Evolutionary conservation across 116 monocot genomes (phyloP), one percentile per base, ranked within the genome.

Genomic region (Papilionanthe hybrid): DNA sequence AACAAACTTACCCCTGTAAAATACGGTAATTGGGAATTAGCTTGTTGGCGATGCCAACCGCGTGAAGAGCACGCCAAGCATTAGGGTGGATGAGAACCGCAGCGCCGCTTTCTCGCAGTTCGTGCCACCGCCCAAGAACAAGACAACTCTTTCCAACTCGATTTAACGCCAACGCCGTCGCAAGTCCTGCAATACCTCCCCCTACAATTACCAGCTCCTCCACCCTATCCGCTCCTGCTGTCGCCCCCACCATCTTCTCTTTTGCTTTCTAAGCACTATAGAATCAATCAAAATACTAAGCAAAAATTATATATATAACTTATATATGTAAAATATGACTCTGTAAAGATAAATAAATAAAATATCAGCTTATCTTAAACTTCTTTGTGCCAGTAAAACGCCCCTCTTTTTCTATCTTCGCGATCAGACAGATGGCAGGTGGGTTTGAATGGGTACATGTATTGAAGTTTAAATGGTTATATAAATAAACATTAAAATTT

Each of bases 51-150:
- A 88, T 81, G 5, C 88, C 90, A 12, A 90, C 90, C 0, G 81
- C 86, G 37, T 90, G 86, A 32, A 92, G 78, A 2, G 93, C 93
- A 50, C 72, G 79, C 86, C 83, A 88, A 13, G 88, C 88, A 22
- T 90, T 90, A 19, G 71, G 48, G 9, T 44, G n/a, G 22, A 73
- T 18, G 73, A 1, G 1, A 5, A 73, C 6, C 6, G 73, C 73
- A 13, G 43, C 20, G 7, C 73, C 73, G 44, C n/a, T 73, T 29
- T 18, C 42, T 37, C 43, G 42, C 2, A 73, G n/a, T 37, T 73
- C 73, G 43, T 42, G 73, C 43, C 42, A 44, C 20, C 73, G 73
- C 44, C 44, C 73, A 9, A 73, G 44, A 42, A 73, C 7, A 5
- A 73, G 73, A 50, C 77, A 44, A 7, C 18, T 25, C 17, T 79